Percentiles rank a stretch among this genome's conserved stretches.
These are phyloP conservation scores for Scedosporium minutisporum DNA, from an alignment of 2,329 filamentous ascomycete genomes.

Conservation along the genomic window DNA sequence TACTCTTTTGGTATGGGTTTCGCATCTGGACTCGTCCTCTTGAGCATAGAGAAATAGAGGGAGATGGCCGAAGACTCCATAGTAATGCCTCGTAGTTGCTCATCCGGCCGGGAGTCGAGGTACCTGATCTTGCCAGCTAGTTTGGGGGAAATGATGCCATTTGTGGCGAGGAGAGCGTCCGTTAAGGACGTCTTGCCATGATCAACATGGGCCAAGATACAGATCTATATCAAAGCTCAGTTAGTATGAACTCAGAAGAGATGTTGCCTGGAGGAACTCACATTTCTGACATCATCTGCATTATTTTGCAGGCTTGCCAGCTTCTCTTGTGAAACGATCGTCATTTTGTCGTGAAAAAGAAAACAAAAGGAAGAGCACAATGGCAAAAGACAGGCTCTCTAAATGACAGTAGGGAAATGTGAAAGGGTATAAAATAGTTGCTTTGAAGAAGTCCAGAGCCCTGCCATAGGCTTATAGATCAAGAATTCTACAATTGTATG, in stretches of 20 bases:
- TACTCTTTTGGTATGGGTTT: constrained; percentile 73
- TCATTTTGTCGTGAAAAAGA: constrained; percentile 51
- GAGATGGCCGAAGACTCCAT: constrained; percentile 99
- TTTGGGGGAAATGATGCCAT: constrained; percentile 98
- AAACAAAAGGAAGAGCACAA: constrained; percentile 6
- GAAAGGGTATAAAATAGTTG: background rate
- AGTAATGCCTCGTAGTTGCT: constrained; percentile 94
- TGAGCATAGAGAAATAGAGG: constrained; percentile 84
- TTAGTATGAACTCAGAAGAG: constrained; percentile 8
- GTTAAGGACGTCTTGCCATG: constrained; percentile 98
- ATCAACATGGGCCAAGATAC: constrained; percentile 92
- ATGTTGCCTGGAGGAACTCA: constrained; percentile 31
- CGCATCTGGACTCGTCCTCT: constrained; percentile 59
- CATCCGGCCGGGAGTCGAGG: constrained; percentile 89
- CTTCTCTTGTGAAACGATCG: constrained; percentile 82
- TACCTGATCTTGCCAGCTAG: constrained; percentile 97
- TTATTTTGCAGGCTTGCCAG: constrained; percentile 82
- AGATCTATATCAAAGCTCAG: constrained; percentile 50
- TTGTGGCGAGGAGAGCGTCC: constrained; percentile 91
- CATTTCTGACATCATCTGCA: constrained; percentile 85
- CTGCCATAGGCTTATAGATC: background rate
- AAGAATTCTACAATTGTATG: background rate
- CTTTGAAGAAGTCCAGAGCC: background rate
- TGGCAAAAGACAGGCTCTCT: background rate
- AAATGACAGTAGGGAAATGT: background rate